Base-by-base conservation (phyloP, 306 rosid genomes). In the Lablab purpureus region DNA sequence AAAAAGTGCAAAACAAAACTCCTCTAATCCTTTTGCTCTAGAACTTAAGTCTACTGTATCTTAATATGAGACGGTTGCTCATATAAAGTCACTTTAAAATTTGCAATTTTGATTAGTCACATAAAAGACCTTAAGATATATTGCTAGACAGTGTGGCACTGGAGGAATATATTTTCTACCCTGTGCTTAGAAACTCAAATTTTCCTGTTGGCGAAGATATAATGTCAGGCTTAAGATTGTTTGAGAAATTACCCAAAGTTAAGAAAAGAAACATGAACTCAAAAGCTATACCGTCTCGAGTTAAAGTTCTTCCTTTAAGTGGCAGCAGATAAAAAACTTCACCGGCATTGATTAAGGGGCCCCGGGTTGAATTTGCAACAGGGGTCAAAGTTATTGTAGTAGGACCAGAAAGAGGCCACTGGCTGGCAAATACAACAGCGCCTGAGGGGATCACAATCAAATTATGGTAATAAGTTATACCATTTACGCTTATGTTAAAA, bases 371-470 rank as follows among this genome's bases (percentile, higher is more conserved):
- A 67, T 58, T 79, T 32, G 83, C 52, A 71, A 86, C 66, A 64
- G 92, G 92, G 63, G 90, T 93, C 82, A 96, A 73, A 67, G 89
- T 90, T 79, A 91, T 28, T 73, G 75, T 89, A 4, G 92, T 87
- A 50, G 77, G 76, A 81, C 98, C 98, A 71, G 50, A 74, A 79
- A 96, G 98, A 84, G 91, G 99, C 98, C 99, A 96, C 76, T 62
- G 79, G 68, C 74, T 75, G 45, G 98, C 89, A 80, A 90, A 96
- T 67, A 93, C 94, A 50, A 80, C 96, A 75, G 86, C 87, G 30
- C 98, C 98, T 4, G 82, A 82, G 14, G 87, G 71, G 12, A 88
- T 84, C 40, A 85, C 93, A 47, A 83, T 85, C 85, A 96, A 80
- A 73, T 79, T 68, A 25, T 17, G 75, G 88, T 87, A 90, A 85